These are phyloP conservation scores for Aphanomyces stellatus DNA, from an alignment of 352 stramenopile species.

Conservation along the genomic window DNA sequence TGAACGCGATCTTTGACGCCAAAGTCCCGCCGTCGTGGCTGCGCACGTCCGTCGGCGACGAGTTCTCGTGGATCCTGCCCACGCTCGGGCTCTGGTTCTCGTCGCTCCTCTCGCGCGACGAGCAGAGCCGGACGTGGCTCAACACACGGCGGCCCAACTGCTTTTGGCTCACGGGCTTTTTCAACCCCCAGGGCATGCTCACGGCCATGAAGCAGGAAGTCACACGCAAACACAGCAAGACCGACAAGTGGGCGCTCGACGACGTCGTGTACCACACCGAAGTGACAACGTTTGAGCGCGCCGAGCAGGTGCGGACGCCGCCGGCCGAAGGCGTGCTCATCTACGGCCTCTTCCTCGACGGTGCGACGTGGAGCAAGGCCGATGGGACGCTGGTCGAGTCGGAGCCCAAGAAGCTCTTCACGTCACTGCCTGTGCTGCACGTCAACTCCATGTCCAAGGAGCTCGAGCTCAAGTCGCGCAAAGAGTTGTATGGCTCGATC, in stretches of 20 bases:
- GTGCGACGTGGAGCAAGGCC: slow-evolving; percentile 91
- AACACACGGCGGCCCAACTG: slow-evolving; percentile 90
- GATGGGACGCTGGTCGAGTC: slow-evolving; percentile 92
- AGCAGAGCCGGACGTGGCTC: slow-evolving; percentile 95
- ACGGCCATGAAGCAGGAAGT: slow-evolving; percentile 99
- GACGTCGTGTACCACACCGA: slow-evolving; percentile 97
- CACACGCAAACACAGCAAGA: slow-evolving; percentile 93
- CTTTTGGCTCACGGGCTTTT: slow-evolving; percentile 98
- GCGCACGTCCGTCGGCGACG: slow-evolving; percentile 93
- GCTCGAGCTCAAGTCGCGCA: slow-evolving; percentile 86
- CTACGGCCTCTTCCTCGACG: slow-evolving; percentile 96
- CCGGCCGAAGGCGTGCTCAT: slow-evolving; percentile 95
- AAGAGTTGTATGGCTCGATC: slow-evolving; percentile 87
- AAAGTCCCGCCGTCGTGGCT: slow-evolving; percentile 93
- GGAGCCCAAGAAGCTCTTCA: slow-evolving; percentile 96
- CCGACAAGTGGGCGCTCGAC: slow-evolving; percentile 96
- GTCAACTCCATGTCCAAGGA: slow-evolving; percentile 94
- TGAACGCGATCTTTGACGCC: slow-evolving; percentile 95
- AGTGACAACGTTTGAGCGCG: slow-evolving; percentile 90
- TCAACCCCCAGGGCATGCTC: slow-evolving; percentile 97
- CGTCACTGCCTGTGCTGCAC: slow-evolving; percentile 91
- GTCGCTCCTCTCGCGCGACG: slow-evolving; percentile 91
- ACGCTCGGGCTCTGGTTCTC: slow-evolving; percentile 97
- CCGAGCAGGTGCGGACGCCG: slow-evolving; percentile 82
- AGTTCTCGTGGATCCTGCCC: slow-evolving; percentile 96